Base-by-base conservation (phyloP, 805 yeast genomes). In the Candida qinlingensis region DNA sequence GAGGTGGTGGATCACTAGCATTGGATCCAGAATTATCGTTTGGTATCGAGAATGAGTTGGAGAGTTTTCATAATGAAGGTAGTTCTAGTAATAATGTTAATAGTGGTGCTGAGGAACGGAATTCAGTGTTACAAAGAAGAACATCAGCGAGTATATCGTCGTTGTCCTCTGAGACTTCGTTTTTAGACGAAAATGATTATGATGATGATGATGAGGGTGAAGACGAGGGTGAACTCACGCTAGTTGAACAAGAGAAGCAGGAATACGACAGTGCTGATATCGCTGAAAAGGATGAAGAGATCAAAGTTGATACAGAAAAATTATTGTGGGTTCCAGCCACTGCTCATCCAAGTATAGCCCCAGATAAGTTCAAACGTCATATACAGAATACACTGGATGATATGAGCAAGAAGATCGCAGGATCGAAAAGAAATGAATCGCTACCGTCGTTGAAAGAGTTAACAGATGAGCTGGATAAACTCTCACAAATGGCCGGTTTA, bases 281-380 rank as follows among this genome's bases (percentile, higher is more conserved):
- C 28, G 43, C 26, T 12, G 50, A 44, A 6, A 52, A 41, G 11
- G 39, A 50, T 29, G 49, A 46, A 37, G 55, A 54, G 12, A 45
- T 49, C 12, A 41, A 51, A 58, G 28, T 71, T 67, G 46, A 67
- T 77, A 13, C 76, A 5, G 64, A 76, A 43, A 70, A 78, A 49
- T 67, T 87, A 33, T 70, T 92, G 46, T 92, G 99, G 99, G 97
- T 94, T 1, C 98, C 98, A 0, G 99, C 98, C 2, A 81, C 80
- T 53, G 74, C 89, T 37, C 99, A 94, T 64, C 98, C 98, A 1
- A 92, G 87, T 58, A 77, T 92, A n/a, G 91, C 95, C 28, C 98
- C 98, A 2, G 95, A 87, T 59, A 88, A 87, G 58, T 85, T 81
- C 68, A 72, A 81, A 54, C 77, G 75, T 54, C 85, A 85, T 60